A percentile compares a stretch with the other conserved stretches of the same genome.
Conservation (phyloP, 805 yeast genomes). For the Myxozyma mucilagina region DNA sequence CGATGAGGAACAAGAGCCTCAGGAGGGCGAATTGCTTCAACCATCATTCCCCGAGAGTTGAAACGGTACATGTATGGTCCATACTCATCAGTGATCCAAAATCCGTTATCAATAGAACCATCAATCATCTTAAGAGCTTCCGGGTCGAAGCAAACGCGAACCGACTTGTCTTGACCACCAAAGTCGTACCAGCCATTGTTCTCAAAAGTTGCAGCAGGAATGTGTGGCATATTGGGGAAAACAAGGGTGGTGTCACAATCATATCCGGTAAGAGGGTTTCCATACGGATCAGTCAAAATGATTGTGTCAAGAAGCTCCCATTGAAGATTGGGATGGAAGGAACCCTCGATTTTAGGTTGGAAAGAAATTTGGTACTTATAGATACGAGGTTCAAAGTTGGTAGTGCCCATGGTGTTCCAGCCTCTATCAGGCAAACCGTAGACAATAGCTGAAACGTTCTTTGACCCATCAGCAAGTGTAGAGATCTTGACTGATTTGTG, state of each 20-base stretch:
- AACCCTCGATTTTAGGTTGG: constrained; percentile 9
- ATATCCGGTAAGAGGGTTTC: constrained; percentile 27
- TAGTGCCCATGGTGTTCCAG: constrained; percentile 30
- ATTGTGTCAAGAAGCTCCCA: constrained; percentile 25
- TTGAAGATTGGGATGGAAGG: constrained; percentile 16
- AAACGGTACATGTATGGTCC: constrained; percentile 27
- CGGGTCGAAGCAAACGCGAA: constrained; percentile 25
- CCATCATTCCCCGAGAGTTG: constrained; percentile 19
- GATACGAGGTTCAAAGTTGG: constrained; percentile 25
- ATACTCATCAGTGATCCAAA: constrained; percentile 30
- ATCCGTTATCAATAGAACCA: constrained; percentile 25
- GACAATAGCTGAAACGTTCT: constrained; percentile 16
- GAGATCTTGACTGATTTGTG: constrained; percentile 24
- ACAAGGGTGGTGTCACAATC: constrained; percentile 20
- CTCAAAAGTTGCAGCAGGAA: constrained; percentile 23
- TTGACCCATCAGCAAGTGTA: constrained; percentile 5
- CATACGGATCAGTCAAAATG: constrained; percentile 25
- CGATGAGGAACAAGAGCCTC: constrained; percentile 27
- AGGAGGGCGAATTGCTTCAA: constrained; percentile 26
- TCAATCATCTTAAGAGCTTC: constrained; percentile 17
- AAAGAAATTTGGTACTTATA: constrained; percentile 21
- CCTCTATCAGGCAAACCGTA: constrained; percentile 31
- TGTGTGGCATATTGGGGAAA: constrained; percentile 19
- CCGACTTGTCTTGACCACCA: constrained; percentile 19
- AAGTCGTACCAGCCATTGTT: constrained; percentile 18